Evolutionary conservation across 805 yeast genomes (phyloP), one percentile per base, ranked within the genome.

Genomic region (Vanderwaltozyma yarrowii): DNA sequence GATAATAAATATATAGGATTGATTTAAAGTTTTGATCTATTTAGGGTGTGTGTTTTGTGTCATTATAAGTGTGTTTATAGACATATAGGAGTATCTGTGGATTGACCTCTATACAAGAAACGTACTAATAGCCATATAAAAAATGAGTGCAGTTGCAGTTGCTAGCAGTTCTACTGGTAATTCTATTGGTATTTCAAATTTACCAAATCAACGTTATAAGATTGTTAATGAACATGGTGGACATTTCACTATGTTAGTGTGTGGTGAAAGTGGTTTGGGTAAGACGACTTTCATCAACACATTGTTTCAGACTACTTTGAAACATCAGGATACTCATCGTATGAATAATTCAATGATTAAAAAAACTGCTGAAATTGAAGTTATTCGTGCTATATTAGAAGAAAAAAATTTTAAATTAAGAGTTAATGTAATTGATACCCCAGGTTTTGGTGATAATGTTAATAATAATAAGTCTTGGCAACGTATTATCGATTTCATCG

Each of bases 231-330:
- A 78, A 46, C 68, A 75, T 49, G 94, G 92, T 32, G 81, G 86
- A 42, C 70, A 76, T 17, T 78, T 83, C 66, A 83, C 87, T 29
- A 45, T 83, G 47, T 80, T 85, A 87, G 78, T 85, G 20, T 85
- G 86, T 33, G 96, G 96, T 50, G 96, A 87, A 60, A 76, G 88
- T 35, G 95, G 96, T 6, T 65, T 86, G 36, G 96, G 96, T 44
- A 85, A 87, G 60, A 80, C 94, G n/a, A 87, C 96, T 0, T 86
- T 86, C 49, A 69, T 87, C 58, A 84, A 85, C 62, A 85, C 95
- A 2, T 61, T 87, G 41, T 84, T 88, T 61, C 92, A 84, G 60
- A 73, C 87, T 2, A 62, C 75, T 20, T 64, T 83, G 51, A 80
- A 81, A 52, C 72, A 70, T 40, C 42, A 44, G 3, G 73, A 73